These are phyloP conservation scores for Salix udensis DNA, from an alignment of 345 rosid species.

Conservation along the genomic window DNA sequence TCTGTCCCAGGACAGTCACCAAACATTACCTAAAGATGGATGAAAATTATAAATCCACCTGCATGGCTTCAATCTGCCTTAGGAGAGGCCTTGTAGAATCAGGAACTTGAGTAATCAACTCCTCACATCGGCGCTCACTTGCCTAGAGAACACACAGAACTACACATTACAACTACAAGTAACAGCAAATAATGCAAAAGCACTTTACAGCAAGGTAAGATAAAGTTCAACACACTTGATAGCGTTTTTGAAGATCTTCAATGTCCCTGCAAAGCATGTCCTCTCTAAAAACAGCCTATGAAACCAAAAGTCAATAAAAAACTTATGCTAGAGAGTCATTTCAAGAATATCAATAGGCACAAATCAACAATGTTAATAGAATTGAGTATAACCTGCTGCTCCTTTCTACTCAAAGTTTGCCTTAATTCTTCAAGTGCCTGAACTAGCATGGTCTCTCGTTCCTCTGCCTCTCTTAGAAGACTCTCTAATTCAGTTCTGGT, in stretches of 20 bases:
- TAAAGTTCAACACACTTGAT: conserved; percentile 55
- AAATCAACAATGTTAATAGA: conserved; percentile 15
- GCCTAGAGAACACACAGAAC: conserved; percentile 43
- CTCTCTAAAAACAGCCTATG: conserved; percentile 76
- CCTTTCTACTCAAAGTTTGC: conserved; percentile 85
- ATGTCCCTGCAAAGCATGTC: conserved; percentile 73
- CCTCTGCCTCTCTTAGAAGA: conserved; percentile 83
- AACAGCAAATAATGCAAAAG: conserved; percentile 7
- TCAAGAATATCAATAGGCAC: neutral
- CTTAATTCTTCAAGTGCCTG: conserved; percentile 91
- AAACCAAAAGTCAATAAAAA: conserved; percentile 13
- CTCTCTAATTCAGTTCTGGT: conserved; percentile 87
- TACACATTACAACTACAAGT: conserved; percentile 9
- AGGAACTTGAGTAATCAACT: conserved; percentile 93
- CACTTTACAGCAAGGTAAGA: neutral
- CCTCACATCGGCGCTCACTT: conserved; percentile 99
- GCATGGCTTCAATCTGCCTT: conserved; percentile 98
- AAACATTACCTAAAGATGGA: too few relatives aligned
- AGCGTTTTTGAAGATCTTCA: conserved; percentile 88
- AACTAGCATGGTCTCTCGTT: conserved; percentile 91
- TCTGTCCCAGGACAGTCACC: too few relatives aligned
- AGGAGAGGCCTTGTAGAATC: conserved; percentile 97
- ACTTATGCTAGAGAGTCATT: conserved; percentile 6
- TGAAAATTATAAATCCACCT: conserved; percentile 44
- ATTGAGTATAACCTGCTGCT: conserved; percentile 70